Evolutionary conservation across 2,329 filamentous ascomycete species (phyloP), one percentile per base, ranked within the genome.

Genomic region (Aspergillus sp.): DNA sequence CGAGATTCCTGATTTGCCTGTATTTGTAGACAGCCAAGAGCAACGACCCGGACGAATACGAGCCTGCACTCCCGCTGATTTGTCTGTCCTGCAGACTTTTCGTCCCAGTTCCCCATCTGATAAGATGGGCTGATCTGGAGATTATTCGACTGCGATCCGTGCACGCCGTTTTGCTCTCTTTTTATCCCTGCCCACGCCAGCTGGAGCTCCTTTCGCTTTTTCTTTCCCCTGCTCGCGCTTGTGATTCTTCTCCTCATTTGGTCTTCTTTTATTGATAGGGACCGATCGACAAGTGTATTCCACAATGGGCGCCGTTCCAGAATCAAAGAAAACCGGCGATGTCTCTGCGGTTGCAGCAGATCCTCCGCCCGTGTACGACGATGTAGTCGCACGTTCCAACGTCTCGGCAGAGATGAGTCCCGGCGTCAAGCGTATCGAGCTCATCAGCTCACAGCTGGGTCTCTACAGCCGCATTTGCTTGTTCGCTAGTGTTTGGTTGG

Each of bases 401-500:
- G 24, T 7, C 5, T 36, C 22, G 5, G 20, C 47, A 17, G 32
- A 51, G 2, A 51, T 42, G 18, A 55, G 52, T 36, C 56, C 56
- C 22, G 56, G 56, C 30, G 56, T 58, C 22, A 58, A 38, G 41
- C 56, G 56, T 22, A 58, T 58, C 36, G 56, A 58, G 41, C 36
- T 58, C 22, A 55, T 58, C 42, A 55, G 44, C 41, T 32, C 32
- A 20, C 56, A 58, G 22, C 34, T 58, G 34, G 42, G 32, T 3
- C 34, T 57, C 18, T 56, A 20, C 11, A 48, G 39, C 12, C 53
- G 53, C 20, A 30, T 56, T 38, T 38, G 30, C 39, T 26, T 56
- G 30, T 88, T 88, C 71, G 65, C 82, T 9, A 78, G 84, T 22
- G 76, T 88, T 61, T 88, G 89, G 68, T 68, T 89, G 32, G 74